Percentiles rank a stretch among this genome's conserved stretches.
These are phyloP conservation scores for Didymellaceae sp. DNA, from an alignment of 2,329 filamentous ascomycete species.

Conservation along the genomic window DNA sequence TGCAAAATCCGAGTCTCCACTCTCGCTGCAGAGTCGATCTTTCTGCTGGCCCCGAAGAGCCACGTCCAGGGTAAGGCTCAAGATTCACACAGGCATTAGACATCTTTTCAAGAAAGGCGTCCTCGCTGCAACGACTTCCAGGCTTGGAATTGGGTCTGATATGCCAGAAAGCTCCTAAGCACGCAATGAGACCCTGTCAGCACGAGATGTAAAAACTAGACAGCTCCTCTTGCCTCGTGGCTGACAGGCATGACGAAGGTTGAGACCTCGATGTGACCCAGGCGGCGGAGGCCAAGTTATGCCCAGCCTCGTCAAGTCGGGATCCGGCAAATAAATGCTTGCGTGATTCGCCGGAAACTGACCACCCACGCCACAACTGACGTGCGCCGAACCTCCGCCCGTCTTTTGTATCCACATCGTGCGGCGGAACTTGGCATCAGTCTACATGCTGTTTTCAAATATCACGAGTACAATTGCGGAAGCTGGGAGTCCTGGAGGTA, in stretches of 20 bases:
- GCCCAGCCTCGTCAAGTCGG: slow-evolving; percentile 36
- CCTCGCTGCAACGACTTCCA: neutral
- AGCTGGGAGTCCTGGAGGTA: neutral
- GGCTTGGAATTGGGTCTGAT: neutral
- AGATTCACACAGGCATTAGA: neutral
- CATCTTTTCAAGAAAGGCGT: neutral
- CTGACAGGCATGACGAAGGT: slow-evolving; percentile 5
- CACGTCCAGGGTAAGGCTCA: neutral
- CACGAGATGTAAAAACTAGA: slow-evolving; percentile 8
- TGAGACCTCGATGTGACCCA: slow-evolving; percentile 13
- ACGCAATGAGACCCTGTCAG: slow-evolving; percentile 10
- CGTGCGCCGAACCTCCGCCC: slow-evolving; percentile 36
- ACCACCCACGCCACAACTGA: slow-evolving; percentile 21
- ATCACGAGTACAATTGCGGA: neutral
- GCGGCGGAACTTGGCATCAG: slow-evolving; percentile 35
- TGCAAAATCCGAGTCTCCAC: slow-evolving; percentile 9
- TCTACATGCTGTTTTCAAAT: slow-evolving; percentile 2
- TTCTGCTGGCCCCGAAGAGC: neutral
- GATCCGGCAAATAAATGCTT: slow-evolving; percentile 27
- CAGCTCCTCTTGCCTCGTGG: neutral
- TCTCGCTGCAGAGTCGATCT: slow-evolving; percentile 10
- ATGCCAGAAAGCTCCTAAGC: neutral
- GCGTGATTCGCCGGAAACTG: slow-evolving; percentile 27
- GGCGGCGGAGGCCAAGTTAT: slow-evolving; percentile 32
- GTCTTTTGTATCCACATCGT: slow-evolving; percentile 22